Evolutionary conservation across 208 protist species (phyloP), one percentile per base, ranked within the genome.

Genomic region (Blechomonas ayalai): DNA sequence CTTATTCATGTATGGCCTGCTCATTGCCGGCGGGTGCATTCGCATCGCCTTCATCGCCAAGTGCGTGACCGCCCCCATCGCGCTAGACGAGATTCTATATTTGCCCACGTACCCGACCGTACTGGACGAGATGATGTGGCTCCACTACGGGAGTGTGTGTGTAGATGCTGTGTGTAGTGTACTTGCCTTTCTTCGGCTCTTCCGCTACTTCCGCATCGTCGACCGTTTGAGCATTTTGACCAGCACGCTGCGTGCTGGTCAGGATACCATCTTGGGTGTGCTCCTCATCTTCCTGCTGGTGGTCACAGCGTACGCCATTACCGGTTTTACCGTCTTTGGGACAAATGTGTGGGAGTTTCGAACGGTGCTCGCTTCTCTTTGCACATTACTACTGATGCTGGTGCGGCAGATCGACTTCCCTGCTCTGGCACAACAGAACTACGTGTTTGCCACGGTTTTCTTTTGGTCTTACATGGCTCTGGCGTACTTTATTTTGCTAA

Each of bases 331-430:
- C n/a, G 41, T 73, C 10, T 54, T 73, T 22, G 45, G 61, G 23
- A 4, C 24, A 19, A 52, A 20, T 19, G 24, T 83, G 10, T 68
- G 49, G 51, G 53, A 45, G 9, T 83, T 78, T 31, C 59, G 52
- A 16, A 65, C 34, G 40, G 51, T 83, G 7, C 54, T 67, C 34
- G 24, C 34, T 12, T 20, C 50, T 20, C 67, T 72, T 32, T 27
- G 45, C 35, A 65, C 37, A 8, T 41, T 79, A 1, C 36, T 83
- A 10, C 52, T 46, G 16, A 52, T 83, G 27, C 49, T 76, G 27
- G 18, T 71, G 25, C 67, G 74, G 7, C 58, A 78, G 32, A 47
- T 79, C 9, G 62, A 73, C 55, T 31, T 74, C 22, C 31, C 53
- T 28, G 42, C 35, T 5, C 10, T 83, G 27, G 29, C 43, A 4